These are phyloP conservation scores for Aureobasidium sp. DNA, from an alignment of 2,329 filamentous ascomycete species.

Conservation along the genomic window DNA sequence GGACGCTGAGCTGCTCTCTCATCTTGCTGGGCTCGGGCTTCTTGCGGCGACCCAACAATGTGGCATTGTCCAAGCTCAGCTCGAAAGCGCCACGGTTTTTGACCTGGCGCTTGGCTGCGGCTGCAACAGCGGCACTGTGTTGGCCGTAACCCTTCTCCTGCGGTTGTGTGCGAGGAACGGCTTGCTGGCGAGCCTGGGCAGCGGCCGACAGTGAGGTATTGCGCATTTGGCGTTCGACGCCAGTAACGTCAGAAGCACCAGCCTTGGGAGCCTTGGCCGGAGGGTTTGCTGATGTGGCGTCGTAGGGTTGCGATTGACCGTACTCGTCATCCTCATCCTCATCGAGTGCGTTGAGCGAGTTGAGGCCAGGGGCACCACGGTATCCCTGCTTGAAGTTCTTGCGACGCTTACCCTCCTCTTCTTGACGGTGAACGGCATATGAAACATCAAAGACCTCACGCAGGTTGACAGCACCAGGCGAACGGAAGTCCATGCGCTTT, in stretches of 20 bases:
- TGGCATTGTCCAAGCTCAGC: conserved; percentile 83
- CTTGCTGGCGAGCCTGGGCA: conserved; percentile 50
- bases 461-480: conserved; percentile 86
- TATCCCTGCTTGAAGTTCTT: conserved; percentile 72
- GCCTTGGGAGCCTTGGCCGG: conserved; percentile 60
- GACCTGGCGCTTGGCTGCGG: conserved; percentile 75
- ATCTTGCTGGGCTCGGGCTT: conserved; percentile 38
- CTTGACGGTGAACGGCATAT: conserved; percentile 94
- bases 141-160: conserved; percentile 69
- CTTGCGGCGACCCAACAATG: conserved; percentile 67
- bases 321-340: conserved; percentile 57
- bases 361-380: conserved; percentile 54
- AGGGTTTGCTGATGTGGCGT: conserved; percentile 38
- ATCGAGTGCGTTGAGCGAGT: conserved; percentile 55
- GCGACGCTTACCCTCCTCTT: conserved; percentile 87
- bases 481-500: conserved; percentile 82
- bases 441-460: conserved; percentile 96
- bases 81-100: conserved; percentile 79
- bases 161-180: conserved; percentile 40
- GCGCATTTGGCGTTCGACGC: conserved; percentile 79
- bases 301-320: conserved; percentile 49
- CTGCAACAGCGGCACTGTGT: conserved; percentile 75
- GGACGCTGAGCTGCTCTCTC: conserved; percentile 33
- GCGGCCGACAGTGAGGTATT: conserved; percentile 68
- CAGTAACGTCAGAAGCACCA: conserved; percentile 52